These are phyloP conservation scores for Ammopiptanthus mongolicus DNA, from an alignment of 306 rosid genomes.

Conservation along the genomic window DNA sequence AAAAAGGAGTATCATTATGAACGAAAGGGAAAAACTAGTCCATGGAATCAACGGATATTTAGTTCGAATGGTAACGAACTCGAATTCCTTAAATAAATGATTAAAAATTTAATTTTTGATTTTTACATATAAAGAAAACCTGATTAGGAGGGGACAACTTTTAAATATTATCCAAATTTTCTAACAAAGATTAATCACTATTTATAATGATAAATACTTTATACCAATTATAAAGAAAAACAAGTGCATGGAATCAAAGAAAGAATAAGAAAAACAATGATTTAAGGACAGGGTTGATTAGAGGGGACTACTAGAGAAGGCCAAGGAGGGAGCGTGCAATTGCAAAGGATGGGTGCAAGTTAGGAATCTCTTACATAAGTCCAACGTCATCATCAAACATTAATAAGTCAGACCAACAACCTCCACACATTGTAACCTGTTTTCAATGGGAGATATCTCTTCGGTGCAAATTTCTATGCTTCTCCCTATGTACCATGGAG, in stretches of 20 bases:
- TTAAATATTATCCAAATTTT: too few species aligned
- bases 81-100: too few species aligned
- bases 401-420: not conserved
- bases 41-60: too few species aligned
- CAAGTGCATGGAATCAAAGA: not conserved
- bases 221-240: too few species aligned
- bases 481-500: not conserved
- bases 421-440: not conserved
- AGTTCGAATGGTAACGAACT: too few species aligned
- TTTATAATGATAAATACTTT: too few species aligned
- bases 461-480: not conserved
- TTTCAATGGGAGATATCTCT: not conserved
- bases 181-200: too few species aligned
- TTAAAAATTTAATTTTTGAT: too few species aligned
- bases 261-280: not conserved
- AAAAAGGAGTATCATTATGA: not conserved
- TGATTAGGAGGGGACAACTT: too few species aligned
- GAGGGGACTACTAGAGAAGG: not conserved
- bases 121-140: too few species aligned
- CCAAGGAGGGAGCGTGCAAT: not conserved
- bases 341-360: not conserved
- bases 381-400: constrained; percentile 29
- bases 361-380: constrained; percentile 24
- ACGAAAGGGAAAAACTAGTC: too few species aligned
- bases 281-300: constrained; percentile 9